Evolutionary conservation across 2,329 filamentous ascomycete species (phyloP), one percentile per base, ranked within the genome.

Genomic region (Stachybotrys chartarum): DNA sequence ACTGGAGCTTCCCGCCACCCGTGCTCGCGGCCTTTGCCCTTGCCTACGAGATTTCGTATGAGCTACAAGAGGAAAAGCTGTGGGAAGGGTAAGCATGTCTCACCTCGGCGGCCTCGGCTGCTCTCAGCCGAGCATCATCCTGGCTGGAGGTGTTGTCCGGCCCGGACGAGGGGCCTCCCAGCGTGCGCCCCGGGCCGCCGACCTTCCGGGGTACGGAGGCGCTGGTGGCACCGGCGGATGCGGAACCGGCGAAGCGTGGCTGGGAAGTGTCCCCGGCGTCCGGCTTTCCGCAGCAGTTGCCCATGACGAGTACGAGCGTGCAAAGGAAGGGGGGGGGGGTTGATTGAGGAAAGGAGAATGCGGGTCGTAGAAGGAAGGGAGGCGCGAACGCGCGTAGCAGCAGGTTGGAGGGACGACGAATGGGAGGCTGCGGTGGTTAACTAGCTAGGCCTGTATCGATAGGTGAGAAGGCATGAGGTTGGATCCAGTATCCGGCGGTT

Each of bases 81-180:
- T 14, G 48, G 54, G 56, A 55, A 53, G 48, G 52, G 53, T 39
- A 31, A 54, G 8, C 55, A 47, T 42, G 61, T 75, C 84, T 68
- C 70, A 95, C 91, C 85, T 95, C 89, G 57, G 92, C 92, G 53
- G 91, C 92, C 60, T 84, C 82, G 0, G 90, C 91, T 5, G 92
- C 92, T 57, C 84, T 88, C 55, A 77, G 79, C 56, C 86, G 80
- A 39, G 90, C 86, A 67, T 92, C 86, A 18, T 76, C 75, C 3
- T 71, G 65, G 53, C 64, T 65, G 35, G 57, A 61, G 46, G 60
- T 63, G 5, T 60, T 68, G 30, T 63, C 60, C 8, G 61, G 46
- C 45, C 62, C 58, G 7, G 68, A 58, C 14, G 66, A 66, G n/a
- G 68, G 66, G 48, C 80, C 80, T 18, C 88, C 89, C 47, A 94